A percentile compares a stretch with the other conserved stretches of the same genome.
phyloP scores from a whole-genome alignment of 2,329 filamentous ascomycete species.

The Metarhizium sp. region DNA sequence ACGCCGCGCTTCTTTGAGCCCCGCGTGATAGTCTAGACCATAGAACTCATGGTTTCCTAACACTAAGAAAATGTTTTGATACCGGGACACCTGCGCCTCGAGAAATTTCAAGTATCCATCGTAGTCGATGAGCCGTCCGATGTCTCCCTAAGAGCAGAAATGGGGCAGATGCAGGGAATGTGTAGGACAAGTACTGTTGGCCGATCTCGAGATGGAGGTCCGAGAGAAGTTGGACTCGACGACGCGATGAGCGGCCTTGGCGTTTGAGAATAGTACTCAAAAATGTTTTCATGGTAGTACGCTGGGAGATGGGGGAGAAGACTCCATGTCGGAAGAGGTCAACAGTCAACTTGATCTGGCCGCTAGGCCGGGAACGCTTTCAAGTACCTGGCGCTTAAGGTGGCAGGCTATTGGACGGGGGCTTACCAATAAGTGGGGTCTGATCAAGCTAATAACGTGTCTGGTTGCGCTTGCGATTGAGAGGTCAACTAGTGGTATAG shows the following conservation, averaged over 20 bases:
- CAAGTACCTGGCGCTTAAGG: too few species aligned
- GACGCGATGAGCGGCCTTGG: not conserved
- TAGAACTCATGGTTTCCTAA: slow-evolving; percentile 49
- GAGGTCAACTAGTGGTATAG: too few species aligned
- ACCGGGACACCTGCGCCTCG: slow-evolving; percentile 28
- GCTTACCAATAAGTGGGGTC: too few species aligned
- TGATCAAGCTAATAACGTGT: not conserved
- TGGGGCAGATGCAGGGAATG: slow-evolving; percentile 29
- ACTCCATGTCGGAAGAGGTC: too few species aligned
- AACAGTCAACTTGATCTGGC: too few species aligned
- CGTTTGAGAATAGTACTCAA: slow-evolving; percentile 1
- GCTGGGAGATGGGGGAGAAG: not conserved
- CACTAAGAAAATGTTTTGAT: slow-evolving; percentile 35
- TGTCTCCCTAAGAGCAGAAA: slow-evolving; percentile 40
- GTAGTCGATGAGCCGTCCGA: slow-evolving; percentile 39
- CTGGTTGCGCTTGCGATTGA: too few species aligned
- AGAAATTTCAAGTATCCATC: slow-evolving; percentile 35
- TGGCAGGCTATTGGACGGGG: too few species aligned
- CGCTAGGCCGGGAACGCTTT: too few species aligned
- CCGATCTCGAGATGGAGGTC: slow-evolving; percentile 41
- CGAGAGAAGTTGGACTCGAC: slow-evolving; percentile 29
- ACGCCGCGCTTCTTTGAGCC: slow-evolving; percentile 25
- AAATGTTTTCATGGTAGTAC: not conserved
- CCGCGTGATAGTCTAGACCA: slow-evolving; percentile 27
- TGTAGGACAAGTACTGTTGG: slow-evolving; percentile 31